Evolutionary conservation across 805 yeast species (phyloP), one percentile per base, ranked within the genome.

Genomic region (Starmerella vitae): DNA sequence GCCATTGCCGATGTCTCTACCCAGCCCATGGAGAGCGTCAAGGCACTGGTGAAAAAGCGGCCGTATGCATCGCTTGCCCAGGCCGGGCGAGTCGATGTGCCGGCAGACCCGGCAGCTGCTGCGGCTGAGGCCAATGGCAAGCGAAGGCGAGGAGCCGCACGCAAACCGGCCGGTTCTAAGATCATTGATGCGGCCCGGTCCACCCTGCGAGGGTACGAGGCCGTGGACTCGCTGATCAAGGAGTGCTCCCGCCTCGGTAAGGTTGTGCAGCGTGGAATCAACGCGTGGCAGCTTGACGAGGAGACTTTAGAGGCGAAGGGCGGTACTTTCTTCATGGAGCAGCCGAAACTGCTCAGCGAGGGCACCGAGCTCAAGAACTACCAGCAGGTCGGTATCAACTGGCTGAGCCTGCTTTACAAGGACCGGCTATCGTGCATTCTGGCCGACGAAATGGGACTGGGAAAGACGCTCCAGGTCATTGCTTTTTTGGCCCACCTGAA

Each of bases 391-490:
- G 99, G 99, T 33, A 63, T 91, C 37, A 91, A 91, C 57, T 91
- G 99, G 99, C 65, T 91, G 39, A 69, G 76, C 45, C 59, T 88
- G 39, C 65, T 91, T 22, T 91, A 88, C 57, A 74, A 72, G 42
- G 74, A 79, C 54, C 69, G 74, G 14, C 66, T 91, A 41, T 84
- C 95, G 5, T 86, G 98, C 62, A 91, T 91, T 41, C 65, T 91
- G 35, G 99, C 98, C 0, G 99, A 91, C 62, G 99, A 91, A 58
- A 91, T 91, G 99, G 99, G 67, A 4, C 66, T 91, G 35, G 99
- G 99, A 43, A 91, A 91, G 57, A 91, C 98, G 0, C 80, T 94
- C 57, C 97, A 91, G 61, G 94, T 91, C 24, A 88, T 91, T 60
- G 71, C 96, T 6, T 91, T 91, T 55, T 63, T 91, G 55, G 85